Evolutionary conservation across 768 basidiomycete genomes (phyloP).

Genomic region (Mycena chlorophos): DNA sequence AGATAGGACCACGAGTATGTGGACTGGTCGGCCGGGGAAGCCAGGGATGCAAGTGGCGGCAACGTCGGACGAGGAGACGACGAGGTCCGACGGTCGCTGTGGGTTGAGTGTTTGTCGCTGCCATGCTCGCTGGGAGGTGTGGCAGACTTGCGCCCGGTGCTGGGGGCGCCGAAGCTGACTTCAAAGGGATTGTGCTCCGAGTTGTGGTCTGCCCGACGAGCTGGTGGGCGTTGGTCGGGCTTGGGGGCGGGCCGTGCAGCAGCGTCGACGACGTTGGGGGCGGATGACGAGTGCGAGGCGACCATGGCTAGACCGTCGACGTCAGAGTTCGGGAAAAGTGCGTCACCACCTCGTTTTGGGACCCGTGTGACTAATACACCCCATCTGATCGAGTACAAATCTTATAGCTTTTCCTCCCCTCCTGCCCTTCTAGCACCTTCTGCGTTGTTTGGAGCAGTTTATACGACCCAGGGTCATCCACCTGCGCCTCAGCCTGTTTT

Average conservation of each 20-base stretch:
- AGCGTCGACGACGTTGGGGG: slow-evolving; percentile 34
- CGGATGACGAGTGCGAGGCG: slow-evolving; percentile 34
- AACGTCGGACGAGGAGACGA: slow-evolving; percentile 69
- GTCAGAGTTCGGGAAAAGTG: too few species aligned
- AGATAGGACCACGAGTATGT: slow-evolving; percentile 68
- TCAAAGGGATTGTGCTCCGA: slow-evolving; percentile 3
- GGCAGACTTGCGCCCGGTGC: slow-evolving; percentile 4
- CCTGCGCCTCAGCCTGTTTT: not conserved
- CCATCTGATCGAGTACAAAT: too few species aligned
- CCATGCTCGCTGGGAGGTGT: not conserved
- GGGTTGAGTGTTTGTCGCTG: slow-evolving; percentile 2
- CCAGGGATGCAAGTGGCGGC: slow-evolving; percentile 78
- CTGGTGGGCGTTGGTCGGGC: slow-evolving; percentile 28
- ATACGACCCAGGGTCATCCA: too few species aligned
- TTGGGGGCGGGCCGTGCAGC: slow-evolving; percentile 23
- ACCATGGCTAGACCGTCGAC: slow-evolving; percentile 30
- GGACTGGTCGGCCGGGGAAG: slow-evolving; percentile 64
- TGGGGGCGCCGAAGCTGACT: not conserved
- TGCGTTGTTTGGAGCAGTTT: too few species aligned
- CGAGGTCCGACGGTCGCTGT: slow-evolving; percentile 37
- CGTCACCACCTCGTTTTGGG: too few species aligned
- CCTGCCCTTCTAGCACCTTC: too few species aligned
- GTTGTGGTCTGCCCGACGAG: slow-evolving; percentile 12
- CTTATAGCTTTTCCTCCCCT: not conserved
- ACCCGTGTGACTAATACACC: too few species aligned